phyloP scores from a whole-genome alignment of 2,329 filamentous ascomycete species.

The Ceratocystiopsis minuta region DNA sequence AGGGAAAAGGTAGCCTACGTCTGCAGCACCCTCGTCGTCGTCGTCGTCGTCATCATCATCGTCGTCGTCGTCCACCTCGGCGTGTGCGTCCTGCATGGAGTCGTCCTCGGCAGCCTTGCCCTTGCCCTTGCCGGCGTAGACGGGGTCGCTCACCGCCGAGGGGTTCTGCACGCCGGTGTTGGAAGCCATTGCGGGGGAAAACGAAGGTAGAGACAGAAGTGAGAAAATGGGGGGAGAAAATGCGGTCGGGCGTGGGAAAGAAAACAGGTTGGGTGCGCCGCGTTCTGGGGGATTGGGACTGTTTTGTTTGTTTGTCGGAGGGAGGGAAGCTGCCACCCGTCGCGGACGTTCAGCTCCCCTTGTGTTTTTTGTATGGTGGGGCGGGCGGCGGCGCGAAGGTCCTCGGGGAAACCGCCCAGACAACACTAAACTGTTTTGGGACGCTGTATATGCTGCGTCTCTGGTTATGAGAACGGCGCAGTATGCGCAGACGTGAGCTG shows the following conservation, averaged over 20 bases:
- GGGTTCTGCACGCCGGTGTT: slow-evolving; percentile 29
- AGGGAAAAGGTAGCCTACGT: slow-evolving; percentile 12
- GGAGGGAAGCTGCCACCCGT: too few species aligned
- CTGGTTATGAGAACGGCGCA: too few species aligned
- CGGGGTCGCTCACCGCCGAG: slow-evolving; percentile 14
- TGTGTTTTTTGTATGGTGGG: slow-evolving; percentile 3
- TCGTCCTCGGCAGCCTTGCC: slow-evolving; percentile 48
- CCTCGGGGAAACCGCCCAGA: slow-evolving; percentile 5
- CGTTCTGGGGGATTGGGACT: too few species aligned
- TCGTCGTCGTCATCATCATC: slow-evolving; percentile 58
- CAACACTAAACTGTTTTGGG: background rate
- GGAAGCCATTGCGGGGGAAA: slow-evolving; percentile 24
- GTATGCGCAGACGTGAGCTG: too few species aligned
- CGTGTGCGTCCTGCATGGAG: slow-evolving; percentile 42
- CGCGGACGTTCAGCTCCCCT: too few species aligned
- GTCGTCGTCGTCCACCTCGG: slow-evolving; percentile 50
- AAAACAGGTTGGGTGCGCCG: background rate
- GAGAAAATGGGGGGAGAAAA: background rate
- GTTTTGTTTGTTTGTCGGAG: too few species aligned
- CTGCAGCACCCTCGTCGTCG: slow-evolving; percentile 23
- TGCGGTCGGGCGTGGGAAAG: background rate
- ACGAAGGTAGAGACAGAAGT: too few species aligned
- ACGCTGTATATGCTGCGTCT: slow-evolving; percentile 25
- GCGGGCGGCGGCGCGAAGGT: background rate
- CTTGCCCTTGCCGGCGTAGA: slow-evolving; percentile 41